Percentiles rank a stretch among this genome's conserved stretches.
Evolutionary conservation across 1,284 basidiomycete species (phyloP).

Genomic region (Afroboletus lepidellus): DNA sequence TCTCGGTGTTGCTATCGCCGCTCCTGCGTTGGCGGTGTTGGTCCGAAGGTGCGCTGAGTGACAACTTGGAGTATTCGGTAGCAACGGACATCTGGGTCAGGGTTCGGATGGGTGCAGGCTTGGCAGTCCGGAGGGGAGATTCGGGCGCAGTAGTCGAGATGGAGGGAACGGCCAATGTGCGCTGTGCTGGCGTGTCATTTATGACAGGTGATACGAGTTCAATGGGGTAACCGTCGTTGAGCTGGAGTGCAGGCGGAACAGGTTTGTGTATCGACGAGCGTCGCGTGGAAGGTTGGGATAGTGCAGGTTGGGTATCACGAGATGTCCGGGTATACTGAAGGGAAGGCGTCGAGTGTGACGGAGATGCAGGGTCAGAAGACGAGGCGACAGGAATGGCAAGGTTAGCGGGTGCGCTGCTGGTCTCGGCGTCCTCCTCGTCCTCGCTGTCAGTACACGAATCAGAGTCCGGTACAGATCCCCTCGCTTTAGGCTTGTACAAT

Average conservation of each 20-base stretch:
- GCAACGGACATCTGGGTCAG: conserved; percentile 10
- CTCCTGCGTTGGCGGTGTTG: conserved; percentile 24
- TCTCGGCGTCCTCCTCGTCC: conserved; percentile 21
- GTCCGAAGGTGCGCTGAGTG: conserved; percentile 34
- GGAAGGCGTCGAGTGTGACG: conserved; percentile 15
- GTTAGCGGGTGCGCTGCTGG: neutral
- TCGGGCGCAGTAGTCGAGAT: conserved; percentile 54
- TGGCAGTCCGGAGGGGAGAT: conserved; percentile 31
- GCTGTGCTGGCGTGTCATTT: conserved; percentile 26
- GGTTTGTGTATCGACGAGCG: conserved; percentile 25
- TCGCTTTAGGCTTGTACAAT: conserved; percentile 39
- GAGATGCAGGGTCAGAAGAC: conserved; percentile 9
- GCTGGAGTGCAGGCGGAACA: conserved; percentile 33
- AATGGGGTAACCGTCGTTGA: conserved; percentile 22
- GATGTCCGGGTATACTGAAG: conserved; percentile 25
- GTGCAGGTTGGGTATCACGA: conserved; percentile 27
- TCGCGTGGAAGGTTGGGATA: conserved; percentile 27
- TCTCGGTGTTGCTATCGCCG: conserved; percentile 42
- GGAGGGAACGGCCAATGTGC: conserved; percentile 46
- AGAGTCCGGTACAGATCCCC: conserved; percentile 34
- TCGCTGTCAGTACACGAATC: conserved; percentile 34
- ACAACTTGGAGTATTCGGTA: conserved; percentile 25
- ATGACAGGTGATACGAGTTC: conserved; percentile 18
- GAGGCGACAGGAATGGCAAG: neutral
- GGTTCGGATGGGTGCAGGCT: conserved; percentile 12